Evolutionary conservation across 306 rosid genomes (phyloP).

Genomic region (Morella rubra): DNA sequence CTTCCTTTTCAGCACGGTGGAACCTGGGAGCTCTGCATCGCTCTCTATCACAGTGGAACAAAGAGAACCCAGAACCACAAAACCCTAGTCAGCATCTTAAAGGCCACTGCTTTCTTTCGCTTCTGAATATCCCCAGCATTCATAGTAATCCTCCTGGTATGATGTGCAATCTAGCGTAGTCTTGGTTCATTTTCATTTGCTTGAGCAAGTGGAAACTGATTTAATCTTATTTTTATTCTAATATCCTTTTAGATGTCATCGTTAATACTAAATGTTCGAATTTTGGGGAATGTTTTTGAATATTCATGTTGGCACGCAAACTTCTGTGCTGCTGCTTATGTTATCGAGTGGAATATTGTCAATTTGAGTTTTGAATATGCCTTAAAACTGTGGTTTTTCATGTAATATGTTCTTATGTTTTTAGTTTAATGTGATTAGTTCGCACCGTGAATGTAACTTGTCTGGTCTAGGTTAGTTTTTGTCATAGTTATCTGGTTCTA

Average conservation of each 20-base stretch:
- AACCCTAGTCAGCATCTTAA: slow-evolving; percentile 12
- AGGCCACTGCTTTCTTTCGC: not conserved
- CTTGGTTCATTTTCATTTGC: not conserved
- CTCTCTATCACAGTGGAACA: slow-evolving; percentile 1
- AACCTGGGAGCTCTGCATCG: not conserved
- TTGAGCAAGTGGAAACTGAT: not conserved
- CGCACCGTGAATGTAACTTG: not conserved
- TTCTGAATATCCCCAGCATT: not conserved
- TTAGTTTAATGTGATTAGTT: not conserved
- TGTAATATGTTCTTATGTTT: not conserved
- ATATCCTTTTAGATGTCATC: not conserved
- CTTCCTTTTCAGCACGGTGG: not conserved
- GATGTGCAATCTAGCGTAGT: not conserved
- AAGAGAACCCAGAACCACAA: not conserved
- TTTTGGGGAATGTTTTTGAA: not conserved
- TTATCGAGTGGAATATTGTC: not conserved
- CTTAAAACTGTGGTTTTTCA: not conserved
- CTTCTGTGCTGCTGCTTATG: not conserved
- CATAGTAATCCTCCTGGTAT: not conserved
- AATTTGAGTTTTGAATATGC: not conserved
- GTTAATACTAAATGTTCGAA: not conserved
- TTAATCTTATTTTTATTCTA: too few species aligned
- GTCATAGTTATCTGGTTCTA: not conserved
- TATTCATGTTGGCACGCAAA: not conserved
- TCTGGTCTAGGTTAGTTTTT: not conserved